These are phyloP conservation scores for Mallotus japonicus DNA, from an alignment of 441 rosid species.

Conservation along the genomic window DNA sequence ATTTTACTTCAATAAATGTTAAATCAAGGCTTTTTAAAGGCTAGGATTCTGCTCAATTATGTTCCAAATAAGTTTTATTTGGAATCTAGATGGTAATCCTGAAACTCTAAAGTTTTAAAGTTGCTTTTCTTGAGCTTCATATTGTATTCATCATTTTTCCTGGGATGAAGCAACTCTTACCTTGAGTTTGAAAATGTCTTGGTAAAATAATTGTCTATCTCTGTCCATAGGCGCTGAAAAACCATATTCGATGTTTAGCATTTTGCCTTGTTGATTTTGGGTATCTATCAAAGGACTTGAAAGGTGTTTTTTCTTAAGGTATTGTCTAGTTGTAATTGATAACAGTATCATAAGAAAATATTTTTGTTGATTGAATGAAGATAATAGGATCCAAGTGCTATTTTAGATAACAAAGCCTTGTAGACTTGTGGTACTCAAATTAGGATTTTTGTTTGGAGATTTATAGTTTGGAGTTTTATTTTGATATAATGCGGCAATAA, in stretches of 20 bases:
- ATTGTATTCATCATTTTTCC: no score
- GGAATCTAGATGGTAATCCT: no score
- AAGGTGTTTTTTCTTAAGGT: background rate
- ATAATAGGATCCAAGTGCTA: background rate
- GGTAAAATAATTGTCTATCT: no score
- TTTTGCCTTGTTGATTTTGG: background rate
- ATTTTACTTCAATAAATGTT: no score
- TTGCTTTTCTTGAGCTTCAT: no score
- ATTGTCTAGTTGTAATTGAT: background rate
- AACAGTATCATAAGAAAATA: background rate
- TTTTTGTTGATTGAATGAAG: background rate
- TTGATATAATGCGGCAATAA: background rate
- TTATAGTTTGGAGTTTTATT: background rate
- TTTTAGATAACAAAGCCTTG: background rate
- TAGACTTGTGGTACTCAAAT: background rate
- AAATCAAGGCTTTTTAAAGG: no score
- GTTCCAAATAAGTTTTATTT: no score
- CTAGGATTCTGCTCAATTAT: no score
- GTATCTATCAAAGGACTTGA: background rate
- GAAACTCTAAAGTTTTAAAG: no score
- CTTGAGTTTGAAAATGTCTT: no score
- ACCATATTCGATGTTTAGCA: background rate
- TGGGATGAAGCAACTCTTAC: no score
- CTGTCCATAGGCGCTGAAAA: background rate
- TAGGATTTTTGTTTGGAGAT: background rate